Evolutionary conservation across 352 stramenopile species (phyloP), one percentile per base, ranked within the genome.

Genomic region (Phytopythium aichiense): DNA sequence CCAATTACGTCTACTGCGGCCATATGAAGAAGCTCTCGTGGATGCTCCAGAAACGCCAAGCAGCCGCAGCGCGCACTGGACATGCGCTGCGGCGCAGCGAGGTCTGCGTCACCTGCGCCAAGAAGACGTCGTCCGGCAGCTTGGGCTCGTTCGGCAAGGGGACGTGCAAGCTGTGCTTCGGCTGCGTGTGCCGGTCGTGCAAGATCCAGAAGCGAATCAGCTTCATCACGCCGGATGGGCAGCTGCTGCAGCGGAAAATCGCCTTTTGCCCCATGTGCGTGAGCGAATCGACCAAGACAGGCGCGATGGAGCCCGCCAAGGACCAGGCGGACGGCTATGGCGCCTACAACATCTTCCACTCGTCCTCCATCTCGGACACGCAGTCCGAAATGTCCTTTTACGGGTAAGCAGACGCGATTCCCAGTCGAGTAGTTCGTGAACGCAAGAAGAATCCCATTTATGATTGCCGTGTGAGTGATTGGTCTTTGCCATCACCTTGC

Each of bases 11-110:
- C 22, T 56, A 65, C 60, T 68, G 60, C 20, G 70, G 69, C 2
- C 70, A 79, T 28, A 70, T 77, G 60, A 79, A 77, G 64, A 84
- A 84, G 59, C 59, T 84, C 15, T 54, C 64, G 52, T 74, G 66
- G 66, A 61, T 73, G 46, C 45, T 64, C 7, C 59, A 76, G 38
- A 55, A 49, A 31, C 59, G 48, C n/a, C 54, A 61, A 33, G 18
- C 56, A 13, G 48, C 31, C 37, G 11, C 23, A 33, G 38, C 16
- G 9, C 18, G 42, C 0, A 55, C 33, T 12, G 58, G 30, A 5
- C 33, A 48, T 22, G 40, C 1, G 15, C 30, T 6, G 1, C 18
- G 25, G 18, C 25, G 18, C 8, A 37, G 59, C 23, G 20, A 58
- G 12, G 49, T 54, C 30, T 74, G 68, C 25, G 37, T 63, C 25